Evolutionary conservation across 1,139 yeast genomes (phyloP), one percentile per base, ranked within the genome.

Genomic region (Pichia sp.): DNA sequence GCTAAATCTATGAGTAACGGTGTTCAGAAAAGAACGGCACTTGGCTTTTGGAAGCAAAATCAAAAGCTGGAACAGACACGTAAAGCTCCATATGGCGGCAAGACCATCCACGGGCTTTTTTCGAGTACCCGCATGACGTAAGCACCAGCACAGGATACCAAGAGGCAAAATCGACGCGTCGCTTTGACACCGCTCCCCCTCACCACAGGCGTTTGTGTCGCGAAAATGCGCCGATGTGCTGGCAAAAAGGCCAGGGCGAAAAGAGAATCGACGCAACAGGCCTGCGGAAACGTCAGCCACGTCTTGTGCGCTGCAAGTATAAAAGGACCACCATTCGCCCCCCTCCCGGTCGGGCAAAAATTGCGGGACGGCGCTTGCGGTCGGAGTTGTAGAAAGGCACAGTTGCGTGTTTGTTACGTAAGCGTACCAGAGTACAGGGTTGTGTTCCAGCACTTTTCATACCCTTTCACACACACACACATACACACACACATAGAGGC

Each of bases 241-340:
- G 40, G 40, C 40, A 13, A 36, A 15, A 36, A 36, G 40, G 40
- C 15, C 40, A 36, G 7, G 40, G 40, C 15, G 7, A 10, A 36
- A 36, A 36, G n/a, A 36, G n/a, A 36, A 11, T 8, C 30, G 38
- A 16, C 36, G 49, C 32, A 13, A 49, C 19, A 8, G 19, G 4
- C 7, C 8, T 16, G 13, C 6, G 6, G 16, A 45, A 36, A 34
- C 16, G 15, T 15, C 32, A 40, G n/a, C 40, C 38, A 50, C 42
- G 31, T 16, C 30, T 6, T 4, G 10, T 4, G 30, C 45, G 45
- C 30, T 42, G 45, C 43, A 45, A 41, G 52, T 59, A 59, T 59
- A 59, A 59, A 59, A 54, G 53, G 57, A 45, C 53, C 30, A 34
- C 44, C 36, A 30, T 54, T 49, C 54, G 53, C 59, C 57, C 48